Evolutionary conservation across 2,329 filamentous ascomycete genomes (phyloP).

Genomic region (Tolypocladium nubicola): DNA sequence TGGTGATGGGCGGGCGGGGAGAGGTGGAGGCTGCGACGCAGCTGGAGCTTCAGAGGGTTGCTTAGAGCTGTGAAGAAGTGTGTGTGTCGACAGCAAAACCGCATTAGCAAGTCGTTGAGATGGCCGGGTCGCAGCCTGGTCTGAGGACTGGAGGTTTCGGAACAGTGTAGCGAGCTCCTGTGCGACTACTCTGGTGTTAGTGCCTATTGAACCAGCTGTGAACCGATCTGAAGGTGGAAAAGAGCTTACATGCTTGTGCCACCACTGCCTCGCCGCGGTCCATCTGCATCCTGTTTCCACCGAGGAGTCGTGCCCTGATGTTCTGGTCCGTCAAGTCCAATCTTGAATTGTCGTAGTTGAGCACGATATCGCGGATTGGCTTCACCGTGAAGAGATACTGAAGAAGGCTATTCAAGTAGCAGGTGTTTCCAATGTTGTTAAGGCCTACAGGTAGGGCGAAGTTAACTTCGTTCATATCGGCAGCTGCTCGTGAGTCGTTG

Average conservation of each 20-base stretch:
- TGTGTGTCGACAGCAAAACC: slow-evolving; percentile 51
- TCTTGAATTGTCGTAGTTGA: slow-evolving; percentile 62
- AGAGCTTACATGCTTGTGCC: slow-evolving; percentile 62
- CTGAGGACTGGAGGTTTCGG: slow-evolving; percentile 53
- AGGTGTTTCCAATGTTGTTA: slow-evolving; percentile 92
- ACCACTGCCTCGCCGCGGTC: slow-evolving; percentile 48
- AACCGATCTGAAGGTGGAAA: background rate
- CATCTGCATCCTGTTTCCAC: slow-evolving; percentile 47
- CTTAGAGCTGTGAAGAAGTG: slow-evolving; percentile 22
- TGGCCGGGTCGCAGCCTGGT: slow-evolving; percentile 54
- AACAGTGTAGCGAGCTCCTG: slow-evolving; percentile 64
- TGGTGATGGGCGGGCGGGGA: slow-evolving; percentile 37
- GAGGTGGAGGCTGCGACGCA: slow-evolving; percentile 30
- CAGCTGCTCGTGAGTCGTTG: slow-evolving; percentile 4
- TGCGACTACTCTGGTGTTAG: slow-evolving; percentile 47
- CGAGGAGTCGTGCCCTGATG: slow-evolving; percentile 59
- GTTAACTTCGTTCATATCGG: slow-evolving; percentile 13
- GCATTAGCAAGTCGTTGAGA: slow-evolving; percentile 70
- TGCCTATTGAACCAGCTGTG: background rate
- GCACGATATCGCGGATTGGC: slow-evolving; percentile 68
- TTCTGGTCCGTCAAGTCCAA: slow-evolving; percentile 55
- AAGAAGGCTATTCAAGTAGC: slow-evolving; percentile 91
- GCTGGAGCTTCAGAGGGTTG: slow-evolving; percentile 12
- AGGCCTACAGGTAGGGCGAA: slow-evolving; percentile 69
- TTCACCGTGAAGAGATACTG: slow-evolving; percentile 91